Evolutionary conservation across 163 green algal genomes (phyloP).

Genomic region (Chlorella variabilis): DNA sequence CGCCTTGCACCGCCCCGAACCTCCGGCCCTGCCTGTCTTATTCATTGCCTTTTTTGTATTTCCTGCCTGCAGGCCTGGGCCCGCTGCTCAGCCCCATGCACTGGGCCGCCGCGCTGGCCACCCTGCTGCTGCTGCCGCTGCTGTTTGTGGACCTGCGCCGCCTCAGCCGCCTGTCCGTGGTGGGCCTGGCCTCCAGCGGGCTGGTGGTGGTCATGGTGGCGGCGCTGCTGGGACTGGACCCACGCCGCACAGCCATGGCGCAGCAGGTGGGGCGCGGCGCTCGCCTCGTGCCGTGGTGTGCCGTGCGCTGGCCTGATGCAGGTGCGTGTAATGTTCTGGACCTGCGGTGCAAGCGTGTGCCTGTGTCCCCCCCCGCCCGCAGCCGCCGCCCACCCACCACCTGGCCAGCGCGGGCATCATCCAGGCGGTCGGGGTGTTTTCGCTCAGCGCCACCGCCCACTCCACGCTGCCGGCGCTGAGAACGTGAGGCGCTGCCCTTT

Average conservation of each 20-base stretch:
- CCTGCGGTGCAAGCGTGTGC: no score
- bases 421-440: slow-evolving; percentile 61
- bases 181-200: slow-evolving; percentile 31
- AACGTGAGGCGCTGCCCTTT: not conserved
- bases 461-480: slow-evolving; percentile 62
- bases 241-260: slow-evolving; percentile 36
- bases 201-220: slow-evolving; percentile 47
- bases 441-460: slow-evolving; percentile 56
- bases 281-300: no score
- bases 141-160: slow-evolving; percentile 9
- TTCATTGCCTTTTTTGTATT: not conserved
- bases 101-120: not conserved
- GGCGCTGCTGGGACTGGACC: slow-evolving; percentile 43
- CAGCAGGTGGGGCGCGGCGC: not conserved
- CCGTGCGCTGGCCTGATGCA: no score
- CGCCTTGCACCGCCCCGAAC: no score
- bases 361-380: no score
- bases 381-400: slow-evolving; percentile 19
- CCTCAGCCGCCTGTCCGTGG: slow-evolving; percentile 16
- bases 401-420: slow-evolving; percentile 40
- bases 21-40: not conserved
- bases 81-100: not conserved
- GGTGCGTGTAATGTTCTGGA: no score
- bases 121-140: slow-evolving; percentile 18
- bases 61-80: slow-evolving; percentile 7